Conservation (phyloP, 2,329 filamentous ascomycete species). For the Lizonia empirigonia region DNA sequence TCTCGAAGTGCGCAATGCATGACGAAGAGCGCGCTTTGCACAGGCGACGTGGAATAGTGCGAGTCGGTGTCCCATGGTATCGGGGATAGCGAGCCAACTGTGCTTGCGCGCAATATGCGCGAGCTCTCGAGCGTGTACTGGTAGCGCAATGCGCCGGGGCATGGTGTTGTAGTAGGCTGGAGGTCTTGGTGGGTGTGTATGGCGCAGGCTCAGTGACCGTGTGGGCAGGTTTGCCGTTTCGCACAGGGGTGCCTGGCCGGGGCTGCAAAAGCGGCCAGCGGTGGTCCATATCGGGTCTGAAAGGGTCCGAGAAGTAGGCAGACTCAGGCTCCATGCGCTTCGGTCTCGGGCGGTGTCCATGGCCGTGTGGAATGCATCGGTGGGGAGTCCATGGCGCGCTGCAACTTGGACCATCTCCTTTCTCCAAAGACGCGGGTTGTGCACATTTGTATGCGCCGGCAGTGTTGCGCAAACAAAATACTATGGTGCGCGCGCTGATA, state of each 20-base stretch:
- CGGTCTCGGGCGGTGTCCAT: constrained; percentile 41
- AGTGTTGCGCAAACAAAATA: constrained; percentile 3
- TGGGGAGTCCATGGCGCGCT: constrained; percentile 29
- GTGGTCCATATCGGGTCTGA: constrained; percentile 19
- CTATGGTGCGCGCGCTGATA: constrained; percentile 4
- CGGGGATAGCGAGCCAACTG: constrained; percentile 24
- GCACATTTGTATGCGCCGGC: constrained; percentile 16
- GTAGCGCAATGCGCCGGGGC: constrained; percentile 30
- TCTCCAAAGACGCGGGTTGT: constrained; percentile 5
- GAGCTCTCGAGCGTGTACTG: constrained; percentile 43
- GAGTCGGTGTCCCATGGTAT: constrained; percentile 35
- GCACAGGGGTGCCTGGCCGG: constrained; percentile 9
- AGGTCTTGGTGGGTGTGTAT: constrained; percentile 30
- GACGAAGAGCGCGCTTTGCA: constrained; percentile 41
- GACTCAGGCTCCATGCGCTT: constrained; percentile 21
- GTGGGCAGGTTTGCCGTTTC: constrained; percentile 11
- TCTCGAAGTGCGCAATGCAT: constrained; percentile 40
- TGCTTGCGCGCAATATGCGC: constrained; percentile 26
- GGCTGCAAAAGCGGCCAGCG: constrained; percentile 18
- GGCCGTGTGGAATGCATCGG: constrained; percentile 31
- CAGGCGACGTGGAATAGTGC: constrained; percentile 28
- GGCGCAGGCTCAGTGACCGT: constrained; percentile 26
- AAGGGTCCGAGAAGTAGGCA: constrained; percentile 31
- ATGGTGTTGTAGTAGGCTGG: constrained; percentile 18
- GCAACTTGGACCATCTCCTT: constrained; percentile 18